A percentile compares a stretch with the other conserved stretches of the same genome.
Conservation (phyloP, 129 eudicot genomes). For the Lonicera japonica region DNA sequence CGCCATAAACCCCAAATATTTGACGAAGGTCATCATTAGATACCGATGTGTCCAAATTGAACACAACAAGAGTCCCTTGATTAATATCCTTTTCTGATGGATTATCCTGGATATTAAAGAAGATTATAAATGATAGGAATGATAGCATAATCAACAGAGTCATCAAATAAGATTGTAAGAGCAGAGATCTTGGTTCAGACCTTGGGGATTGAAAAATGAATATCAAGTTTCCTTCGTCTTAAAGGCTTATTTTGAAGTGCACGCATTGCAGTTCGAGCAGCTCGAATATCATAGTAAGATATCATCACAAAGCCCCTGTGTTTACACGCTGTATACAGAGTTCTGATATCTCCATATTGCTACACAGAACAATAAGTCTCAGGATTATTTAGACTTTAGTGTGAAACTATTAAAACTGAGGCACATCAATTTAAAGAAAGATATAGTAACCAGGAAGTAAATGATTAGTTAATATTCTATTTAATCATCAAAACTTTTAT, state of each 20-base stretch:
- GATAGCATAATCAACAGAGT: background rate
- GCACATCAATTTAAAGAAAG: too few species aligned
- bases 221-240: slow-evolving; percentile 84
- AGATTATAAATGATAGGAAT: background rate
- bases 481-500: too few species aligned
- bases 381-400: background rate
- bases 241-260: slow-evolving; percentile 78
- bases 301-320: slow-evolving; percentile 98
- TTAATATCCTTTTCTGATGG: slow-evolving; percentile 96
- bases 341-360: slow-evolving; percentile 92
- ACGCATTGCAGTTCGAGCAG: slow-evolving; percentile 90
- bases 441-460: too few species aligned
- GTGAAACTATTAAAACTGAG: background rate
- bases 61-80: slow-evolving; percentile 94
- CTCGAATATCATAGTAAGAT: slow-evolving; percentile 87
- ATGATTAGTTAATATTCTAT: too few species aligned
- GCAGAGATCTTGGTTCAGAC: slow-evolving; percentile 26
- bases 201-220: slow-evolving; percentile 97
- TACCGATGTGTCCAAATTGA: slow-evolving; percentile 86
- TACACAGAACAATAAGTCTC: slow-evolving; percentile 15
- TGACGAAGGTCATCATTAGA: slow-evolving; percentile 85
- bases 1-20: slow-evolving; percentile 86
- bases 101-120: slow-evolving; percentile 54
- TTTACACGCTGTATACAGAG: slow-evolving; percentile 86
- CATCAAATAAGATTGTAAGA: background rate